phyloP scores from a whole-genome alignment of 1,284 basidiomycete genomes.

The Cryptococcus maquisensis region DNA sequence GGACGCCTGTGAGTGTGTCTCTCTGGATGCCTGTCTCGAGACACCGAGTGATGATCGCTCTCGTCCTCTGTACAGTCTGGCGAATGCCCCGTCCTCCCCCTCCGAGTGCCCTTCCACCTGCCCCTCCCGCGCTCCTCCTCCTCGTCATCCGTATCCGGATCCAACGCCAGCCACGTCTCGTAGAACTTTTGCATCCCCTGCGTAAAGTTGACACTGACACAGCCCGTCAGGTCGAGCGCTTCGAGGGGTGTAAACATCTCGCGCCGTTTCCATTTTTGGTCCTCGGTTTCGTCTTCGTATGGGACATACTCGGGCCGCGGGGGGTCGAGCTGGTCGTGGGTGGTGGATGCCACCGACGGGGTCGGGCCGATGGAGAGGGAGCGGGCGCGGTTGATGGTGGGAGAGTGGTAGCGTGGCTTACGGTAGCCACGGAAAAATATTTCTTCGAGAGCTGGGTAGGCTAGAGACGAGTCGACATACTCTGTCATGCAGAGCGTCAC shows the following conservation, averaged over 20 bases:
- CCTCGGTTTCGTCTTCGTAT: slow-evolving; percentile 53
- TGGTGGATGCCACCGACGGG: slow-evolving; percentile 12
- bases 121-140: slow-evolving; percentile 50
- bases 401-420: slow-evolving; percentile 24
- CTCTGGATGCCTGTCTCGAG: not conserved
- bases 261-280: slow-evolving; percentile 60
- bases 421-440: slow-evolving; percentile 70
- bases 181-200: slow-evolving; percentile 80
- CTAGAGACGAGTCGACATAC: slow-evolving; percentile 89
- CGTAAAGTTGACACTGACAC: slow-evolving; percentile 83
- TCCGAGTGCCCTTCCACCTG: slow-evolving; percentile 11
- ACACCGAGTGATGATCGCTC: slow-evolving; percentile 13
- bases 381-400: slow-evolving; percentile 26
- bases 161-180: slow-evolving; percentile 57
- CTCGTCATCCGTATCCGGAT: slow-evolving; percentile 53
- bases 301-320: slow-evolving; percentile 41
- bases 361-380: slow-evolving; percentile 27
- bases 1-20: slow-evolving; percentile 26
- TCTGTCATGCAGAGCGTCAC: slow-evolving; percentile 84
- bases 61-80: slow-evolving; percentile 30
- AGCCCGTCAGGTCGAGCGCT: slow-evolving; percentile 89
- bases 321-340: slow-evolving; percentile 29
- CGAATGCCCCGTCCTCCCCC: not conserved
- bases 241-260: slow-evolving; percentile 60
- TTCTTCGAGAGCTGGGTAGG: slow-evolving; percentile 73